phyloP scores from a whole-genome alignment of 2,329 filamentous ascomycete species.

The Alternaria postmessia region DNA sequence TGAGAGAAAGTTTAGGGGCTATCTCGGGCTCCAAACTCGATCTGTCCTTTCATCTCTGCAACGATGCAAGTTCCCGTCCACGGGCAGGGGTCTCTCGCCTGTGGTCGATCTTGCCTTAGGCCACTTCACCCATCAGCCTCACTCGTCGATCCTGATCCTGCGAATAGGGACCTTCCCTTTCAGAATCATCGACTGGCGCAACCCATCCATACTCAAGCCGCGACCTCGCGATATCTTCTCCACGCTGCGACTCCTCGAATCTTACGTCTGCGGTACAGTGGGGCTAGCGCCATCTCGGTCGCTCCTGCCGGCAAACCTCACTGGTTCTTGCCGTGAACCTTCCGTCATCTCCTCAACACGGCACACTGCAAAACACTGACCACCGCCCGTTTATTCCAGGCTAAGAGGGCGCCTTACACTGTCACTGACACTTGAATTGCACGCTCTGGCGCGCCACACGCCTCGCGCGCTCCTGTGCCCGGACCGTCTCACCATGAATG shows the following conservation, averaged over 20 bases:
- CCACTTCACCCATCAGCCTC: conserved; percentile 43
- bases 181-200: conserved; percentile 1
- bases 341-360: conserved; percentile 24
- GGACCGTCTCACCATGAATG: conserved; percentile 13
- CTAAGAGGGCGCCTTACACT: conserved; percentile 11
- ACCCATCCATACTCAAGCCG: conserved; percentile 3
- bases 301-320: conserved; percentile 36
- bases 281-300: conserved; percentile 26
- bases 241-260: conserved; percentile 13
- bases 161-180: conserved; percentile 15
- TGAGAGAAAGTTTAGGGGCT: conserved; percentile 33
- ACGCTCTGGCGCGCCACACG: conserved; percentile 13
- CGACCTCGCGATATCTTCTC: conserved; percentile 8
- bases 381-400: conserved; percentile 12
- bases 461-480: conserved; percentile 9
- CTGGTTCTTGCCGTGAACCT: conserved; percentile 30
- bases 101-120: conserved; percentile 18
- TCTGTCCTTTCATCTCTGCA: conserved; percentile 40
- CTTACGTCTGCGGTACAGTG: conserved; percentile 10
- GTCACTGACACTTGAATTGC: conserved; percentile 13
- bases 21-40: conserved; percentile 40
- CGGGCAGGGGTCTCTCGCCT: conserved; percentile 20
- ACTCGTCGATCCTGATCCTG: conserved; percentile 45
- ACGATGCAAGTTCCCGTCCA: conserved; percentile 39
- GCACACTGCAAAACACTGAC: conserved; percentile 19